Conservation (phyloP, 2,329 filamentous ascomycete genomes). For the Paracorniculantispora psalliotae region DNA sequence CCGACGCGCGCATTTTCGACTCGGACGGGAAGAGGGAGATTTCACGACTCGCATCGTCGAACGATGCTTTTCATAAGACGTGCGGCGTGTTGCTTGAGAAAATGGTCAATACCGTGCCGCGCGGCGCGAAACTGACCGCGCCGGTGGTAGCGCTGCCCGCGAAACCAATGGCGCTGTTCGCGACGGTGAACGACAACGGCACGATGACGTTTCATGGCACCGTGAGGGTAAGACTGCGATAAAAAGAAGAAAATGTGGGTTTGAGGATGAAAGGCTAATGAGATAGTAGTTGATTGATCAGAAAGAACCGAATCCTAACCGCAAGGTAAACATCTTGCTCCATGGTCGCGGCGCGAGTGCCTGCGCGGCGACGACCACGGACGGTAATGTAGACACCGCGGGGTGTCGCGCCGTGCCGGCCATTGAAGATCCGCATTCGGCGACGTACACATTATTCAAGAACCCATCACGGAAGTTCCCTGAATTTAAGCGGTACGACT, state of each 20-base stretch:
- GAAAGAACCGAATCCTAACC: constrained; percentile 15
- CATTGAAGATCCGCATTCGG: neutral
- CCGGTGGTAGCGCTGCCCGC: constrained; percentile 22
- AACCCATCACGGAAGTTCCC: neutral
- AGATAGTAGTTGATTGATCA: neutral
- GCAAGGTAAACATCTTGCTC: constrained; percentile 22
- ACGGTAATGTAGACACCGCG: neutral
- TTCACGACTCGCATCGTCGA: constrained; percentile 30
- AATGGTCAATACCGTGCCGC: constrained; percentile 27
- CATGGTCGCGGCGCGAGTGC: constrained; percentile 18
- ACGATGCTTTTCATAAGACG: constrained; percentile 29
- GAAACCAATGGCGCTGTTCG: constrained; percentile 23
- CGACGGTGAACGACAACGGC: constrained; percentile 21
- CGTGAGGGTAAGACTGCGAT: neutral
- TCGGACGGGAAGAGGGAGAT: constrained; percentile 42
- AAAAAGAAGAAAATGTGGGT: neutral
- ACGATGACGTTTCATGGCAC: neutral
- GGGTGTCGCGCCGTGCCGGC: neutral
- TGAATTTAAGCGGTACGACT: neutral
- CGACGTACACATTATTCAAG: neutral
- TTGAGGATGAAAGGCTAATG: no score
- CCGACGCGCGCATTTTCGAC: constrained; percentile 39
- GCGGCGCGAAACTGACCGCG: constrained; percentile 22
- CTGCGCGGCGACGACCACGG: neutral
- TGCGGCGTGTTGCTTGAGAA: constrained; percentile 23